phyloP scores from a whole-genome alignment of 2,329 filamentous ascomycete species.

The Phialophora verrucosa region DNA sequence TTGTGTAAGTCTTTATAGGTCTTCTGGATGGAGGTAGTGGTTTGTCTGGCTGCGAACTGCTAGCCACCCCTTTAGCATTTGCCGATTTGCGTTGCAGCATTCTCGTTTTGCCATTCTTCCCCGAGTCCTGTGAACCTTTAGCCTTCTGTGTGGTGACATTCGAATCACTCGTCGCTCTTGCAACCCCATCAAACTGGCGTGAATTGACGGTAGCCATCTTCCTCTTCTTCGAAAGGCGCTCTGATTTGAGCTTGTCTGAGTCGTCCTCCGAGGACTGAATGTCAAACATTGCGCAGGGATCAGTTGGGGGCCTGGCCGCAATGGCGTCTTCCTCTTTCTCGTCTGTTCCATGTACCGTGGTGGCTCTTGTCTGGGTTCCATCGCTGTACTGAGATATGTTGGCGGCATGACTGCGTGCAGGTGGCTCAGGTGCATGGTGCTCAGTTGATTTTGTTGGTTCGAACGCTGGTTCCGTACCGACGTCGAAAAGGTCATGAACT shows the following conservation, averaged over 20 bases:
- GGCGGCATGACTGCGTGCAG: background rate
- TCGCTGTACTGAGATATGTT: background rate
- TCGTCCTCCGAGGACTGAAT: constrained; percentile 39
- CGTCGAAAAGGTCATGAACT: constrained; percentile 36
- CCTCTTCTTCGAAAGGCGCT: constrained; percentile 30
- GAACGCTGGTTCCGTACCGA: constrained; percentile 10
- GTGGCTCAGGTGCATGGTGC: background rate
- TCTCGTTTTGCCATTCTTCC: background rate
- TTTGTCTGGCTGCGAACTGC: constrained; percentile 9
- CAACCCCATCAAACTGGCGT: background rate
- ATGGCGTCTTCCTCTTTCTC: constrained; percentile 1
- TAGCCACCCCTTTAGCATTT: background rate
- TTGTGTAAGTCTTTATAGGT: background rate
- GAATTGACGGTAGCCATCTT: constrained; percentile 24
- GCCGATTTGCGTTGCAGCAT: background rate
- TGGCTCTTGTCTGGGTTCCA: background rate
- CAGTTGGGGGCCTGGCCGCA: background rate
- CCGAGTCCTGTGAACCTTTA: background rate
- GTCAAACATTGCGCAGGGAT: constrained; percentile 36
- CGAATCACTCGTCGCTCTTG: background rate
- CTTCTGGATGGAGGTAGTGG: constrained; percentile 8
- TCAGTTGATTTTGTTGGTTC: constrained; percentile 5
- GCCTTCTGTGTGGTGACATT: background rate
- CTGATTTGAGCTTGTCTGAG: constrained; percentile 4
- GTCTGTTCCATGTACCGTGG: background rate